A percentile compares a stretch with the other conserved stretches of the same genome.
Conservation (phyloP, 148 eudicot genomes). For the Gaultheria prostrata region DNA sequence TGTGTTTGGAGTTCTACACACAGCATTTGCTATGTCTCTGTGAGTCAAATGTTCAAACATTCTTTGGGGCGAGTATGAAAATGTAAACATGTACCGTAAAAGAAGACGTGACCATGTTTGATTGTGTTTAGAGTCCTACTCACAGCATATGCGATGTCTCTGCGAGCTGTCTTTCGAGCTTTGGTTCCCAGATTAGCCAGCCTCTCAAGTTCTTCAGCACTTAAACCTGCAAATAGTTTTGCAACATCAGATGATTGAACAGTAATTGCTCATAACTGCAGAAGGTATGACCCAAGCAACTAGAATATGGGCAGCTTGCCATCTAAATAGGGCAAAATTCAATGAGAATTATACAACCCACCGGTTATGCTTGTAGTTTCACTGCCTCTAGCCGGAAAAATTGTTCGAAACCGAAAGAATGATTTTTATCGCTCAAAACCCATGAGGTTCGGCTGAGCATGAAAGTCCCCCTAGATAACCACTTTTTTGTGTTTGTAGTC, state of each 20-base stretch:
- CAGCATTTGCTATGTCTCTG: constrained; percentile 92
- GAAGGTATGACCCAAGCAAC: constrained; percentile 1
- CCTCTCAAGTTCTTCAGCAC: constrained; percentile 63
- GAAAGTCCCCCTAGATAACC: background rate
- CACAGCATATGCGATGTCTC: constrained; percentile 95
- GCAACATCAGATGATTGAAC: constrained; percentile 6
- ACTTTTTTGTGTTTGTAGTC: background rate
- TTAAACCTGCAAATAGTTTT: constrained; percentile 48
- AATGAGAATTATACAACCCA: background rate
- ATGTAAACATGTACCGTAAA: background rate
- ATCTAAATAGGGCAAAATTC: background rate
- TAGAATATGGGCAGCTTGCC: background rate
- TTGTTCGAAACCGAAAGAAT: background rate
- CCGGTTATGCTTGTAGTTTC: background rate
- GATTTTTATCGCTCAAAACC: background rate
- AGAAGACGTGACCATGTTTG: background rate
- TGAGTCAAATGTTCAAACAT: constrained; percentile 32
- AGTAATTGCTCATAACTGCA: background rate
- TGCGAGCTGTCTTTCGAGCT: constrained; percentile 85
- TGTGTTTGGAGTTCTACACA: constrained; percentile 39
- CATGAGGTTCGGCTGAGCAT: background rate
- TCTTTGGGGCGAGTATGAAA: background rate
- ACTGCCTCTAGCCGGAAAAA: background rate
- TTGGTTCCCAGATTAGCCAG: constrained; percentile 70
- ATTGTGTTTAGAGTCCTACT: constrained; percentile 31